Evolutionary conservation across 805 yeast species (phyloP).

Genomic region (Kazachstania taianensis): DNA sequence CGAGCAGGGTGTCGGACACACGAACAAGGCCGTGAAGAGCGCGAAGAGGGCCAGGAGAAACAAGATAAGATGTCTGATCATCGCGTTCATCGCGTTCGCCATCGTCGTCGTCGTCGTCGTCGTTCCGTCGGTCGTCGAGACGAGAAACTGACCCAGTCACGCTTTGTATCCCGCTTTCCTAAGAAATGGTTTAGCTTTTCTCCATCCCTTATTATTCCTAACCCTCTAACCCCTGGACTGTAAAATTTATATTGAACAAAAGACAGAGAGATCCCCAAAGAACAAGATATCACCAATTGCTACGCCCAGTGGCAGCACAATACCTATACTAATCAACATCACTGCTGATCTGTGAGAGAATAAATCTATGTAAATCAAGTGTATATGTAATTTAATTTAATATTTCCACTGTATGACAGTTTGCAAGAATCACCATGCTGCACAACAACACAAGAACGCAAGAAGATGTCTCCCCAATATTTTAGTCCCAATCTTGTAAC

Average conservation of each 20-base stretch:
- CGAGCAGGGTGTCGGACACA: slow-evolving; percentile 90
- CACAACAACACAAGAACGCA: not conserved
- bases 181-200: slow-evolving; percentile 4
- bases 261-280: no score
- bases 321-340: no score
- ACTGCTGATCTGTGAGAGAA: no score
- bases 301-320: no score
- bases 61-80: slow-evolving; percentile 76
- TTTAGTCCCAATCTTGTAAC: slow-evolving; percentile 28
- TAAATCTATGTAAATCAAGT: no score
- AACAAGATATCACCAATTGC: no score
- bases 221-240: no score
- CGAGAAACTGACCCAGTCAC: slow-evolving; percentile 10
- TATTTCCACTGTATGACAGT: not conserved
- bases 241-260: no score
- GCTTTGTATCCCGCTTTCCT: not conserved
- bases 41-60: slow-evolving; percentile 87
- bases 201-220: slow-evolving; percentile 2
- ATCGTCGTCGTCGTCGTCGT: slow-evolving; percentile 64
- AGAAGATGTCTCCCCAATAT: slow-evolving; percentile 20
- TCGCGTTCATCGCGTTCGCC: slow-evolving; percentile 46
- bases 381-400: no score
- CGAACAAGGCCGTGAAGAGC: slow-evolving; percentile 75
- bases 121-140: slow-evolving; percentile 33
- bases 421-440: no score